These are phyloP conservation scores for Trichoderma sp. DNA, from an alignment of 2,329 filamentous ascomycete species.

Conservation along the genomic window DNA sequence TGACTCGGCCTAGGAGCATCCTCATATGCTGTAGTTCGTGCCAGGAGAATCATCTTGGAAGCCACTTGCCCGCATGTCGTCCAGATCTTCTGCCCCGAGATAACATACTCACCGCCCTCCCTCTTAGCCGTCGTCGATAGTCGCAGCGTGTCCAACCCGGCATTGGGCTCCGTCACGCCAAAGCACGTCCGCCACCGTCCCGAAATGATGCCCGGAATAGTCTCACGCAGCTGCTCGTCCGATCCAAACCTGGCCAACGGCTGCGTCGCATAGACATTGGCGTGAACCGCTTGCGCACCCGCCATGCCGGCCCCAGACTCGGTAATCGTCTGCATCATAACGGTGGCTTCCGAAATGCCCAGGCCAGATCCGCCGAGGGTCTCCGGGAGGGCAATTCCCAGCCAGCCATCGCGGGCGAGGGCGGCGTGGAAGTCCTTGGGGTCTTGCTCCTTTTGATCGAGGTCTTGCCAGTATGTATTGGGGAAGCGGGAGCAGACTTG, in stretches of 20 bases:
- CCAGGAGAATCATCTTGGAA: constrained; percentile 78
- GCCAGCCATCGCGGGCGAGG: constrained; percentile 74
- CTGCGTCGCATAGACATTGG: constrained; percentile 75
- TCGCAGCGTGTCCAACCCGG: constrained; percentile 75
- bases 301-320: constrained; percentile 81
- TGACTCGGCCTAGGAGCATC: constrained; percentile 70
- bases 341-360: constrained; percentile 77
- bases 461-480: constrained; percentile 75
- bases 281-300: constrained; percentile 62
- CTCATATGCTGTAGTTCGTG: constrained; percentile 70
- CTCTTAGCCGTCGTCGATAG: constrained; percentile 64
- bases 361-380: constrained; percentile 72
- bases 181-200: constrained; percentile 76
- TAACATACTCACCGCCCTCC: constrained; percentile 59
- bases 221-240: constrained; percentile 60
- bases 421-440: constrained; percentile 76
- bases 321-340: constrained; percentile 84
- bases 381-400: constrained; percentile 78
- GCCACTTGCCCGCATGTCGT: constrained; percentile 84
- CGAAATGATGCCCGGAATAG: constrained; percentile 69
- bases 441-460: constrained; percentile 69
- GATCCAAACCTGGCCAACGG: constrained; percentile 73
- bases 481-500: constrained; percentile 71
- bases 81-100: constrained; percentile 86
- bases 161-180: constrained; percentile 81